Evolutionary conservation across 106 monocot species (phyloP), one percentile per base, ranked within the genome.

Genomic region (Dioscorea alata): DNA sequence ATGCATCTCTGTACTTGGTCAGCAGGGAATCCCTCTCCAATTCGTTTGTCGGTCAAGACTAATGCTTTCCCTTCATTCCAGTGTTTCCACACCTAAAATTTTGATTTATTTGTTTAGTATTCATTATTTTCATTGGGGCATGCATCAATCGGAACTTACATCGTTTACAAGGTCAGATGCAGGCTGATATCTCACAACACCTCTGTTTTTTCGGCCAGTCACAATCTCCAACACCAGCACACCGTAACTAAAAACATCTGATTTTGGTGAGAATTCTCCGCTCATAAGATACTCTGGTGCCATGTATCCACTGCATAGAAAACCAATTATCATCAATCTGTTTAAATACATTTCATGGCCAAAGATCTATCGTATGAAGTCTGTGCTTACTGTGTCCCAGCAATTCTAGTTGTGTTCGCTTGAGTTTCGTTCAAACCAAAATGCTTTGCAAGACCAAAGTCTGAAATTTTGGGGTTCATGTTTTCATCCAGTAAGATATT

Each of bases 171-270:
- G 69, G 53, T 64, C 32, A 13, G 54, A 8, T 20, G 23, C 48
- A 49, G 49, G 33, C 8, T 33, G 52, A 13, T 14, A 16, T 42
- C 32, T 24, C 9, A 8, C 13, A 35, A 75, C 32, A 18, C 70
- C 64, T 14, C 70, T 57, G 70, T 70, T 77, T 22, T 65, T 77
- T 4, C 53, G 52, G 8, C 76, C 76, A n/a, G 63, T 77, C 17
- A 77, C 50, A 21, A 77, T 65, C 48, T 77, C 76, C 4, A 77
- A 24, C 14, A 77, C 19, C 20, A 77, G 19, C 13, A 77, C 76
- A 12, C 76, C 76, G n/a, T 35, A 77, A n/a, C 76, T 77, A 58
- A 56, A 77, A 7, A 77, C 70, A 57, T 77, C 76, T 2, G 76
- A 77, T 33, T 77, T 77, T 14, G 54, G 24, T 8, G 76, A 77